A percentile compares a stretch with the other conserved stretches of the same genome.
Evolutionary conservation across 345 rosid species (phyloP).

Genomic region (Brassica nigra): DNA sequence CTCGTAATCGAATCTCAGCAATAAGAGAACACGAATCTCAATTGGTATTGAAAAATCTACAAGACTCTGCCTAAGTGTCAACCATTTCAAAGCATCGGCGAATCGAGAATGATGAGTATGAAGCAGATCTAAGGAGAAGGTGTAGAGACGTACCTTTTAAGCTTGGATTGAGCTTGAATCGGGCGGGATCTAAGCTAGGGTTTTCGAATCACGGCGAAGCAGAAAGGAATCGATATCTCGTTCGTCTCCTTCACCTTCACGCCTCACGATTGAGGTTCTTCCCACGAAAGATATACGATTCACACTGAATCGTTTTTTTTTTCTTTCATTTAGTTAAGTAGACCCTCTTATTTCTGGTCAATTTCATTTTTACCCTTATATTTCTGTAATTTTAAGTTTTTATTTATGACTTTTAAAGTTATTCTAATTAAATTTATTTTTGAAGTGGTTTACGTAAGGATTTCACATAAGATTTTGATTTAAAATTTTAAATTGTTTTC

Average conservation of each 20-base stretch:
- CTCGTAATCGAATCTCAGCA: neutral
- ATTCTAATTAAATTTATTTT: neutral
- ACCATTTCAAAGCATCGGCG: neutral
- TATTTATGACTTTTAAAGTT: neutral
- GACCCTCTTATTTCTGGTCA: neutral
- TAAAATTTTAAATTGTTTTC: neutral
- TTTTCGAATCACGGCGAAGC: conserved; percentile 3
- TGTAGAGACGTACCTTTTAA: conserved; percentile 30
- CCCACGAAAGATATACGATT: conserved; percentile 7
- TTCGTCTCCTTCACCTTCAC: conserved; percentile 16
- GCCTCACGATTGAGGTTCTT: conserved; percentile 33
- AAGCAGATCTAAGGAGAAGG: conserved; percentile 26
- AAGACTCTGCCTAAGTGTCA: neutral
- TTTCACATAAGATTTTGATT: neutral
- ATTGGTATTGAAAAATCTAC: neutral
- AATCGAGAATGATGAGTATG: neutral
- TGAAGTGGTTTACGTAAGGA: neutral
- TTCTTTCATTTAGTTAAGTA: neutral
- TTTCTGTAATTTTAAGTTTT: neutral
- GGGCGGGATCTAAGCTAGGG: conserved; percentile 15
- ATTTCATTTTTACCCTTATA: neutral
- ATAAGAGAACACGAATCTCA: neutral
- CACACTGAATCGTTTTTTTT: neutral
- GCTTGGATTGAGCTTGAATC: conserved; percentile 1
- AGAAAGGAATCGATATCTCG: conserved; percentile 14